These are phyloP conservation scores for Gastrolobium bilobum DNA, from an alignment of 306 rosid genomes.

Conservation along the genomic window DNA sequence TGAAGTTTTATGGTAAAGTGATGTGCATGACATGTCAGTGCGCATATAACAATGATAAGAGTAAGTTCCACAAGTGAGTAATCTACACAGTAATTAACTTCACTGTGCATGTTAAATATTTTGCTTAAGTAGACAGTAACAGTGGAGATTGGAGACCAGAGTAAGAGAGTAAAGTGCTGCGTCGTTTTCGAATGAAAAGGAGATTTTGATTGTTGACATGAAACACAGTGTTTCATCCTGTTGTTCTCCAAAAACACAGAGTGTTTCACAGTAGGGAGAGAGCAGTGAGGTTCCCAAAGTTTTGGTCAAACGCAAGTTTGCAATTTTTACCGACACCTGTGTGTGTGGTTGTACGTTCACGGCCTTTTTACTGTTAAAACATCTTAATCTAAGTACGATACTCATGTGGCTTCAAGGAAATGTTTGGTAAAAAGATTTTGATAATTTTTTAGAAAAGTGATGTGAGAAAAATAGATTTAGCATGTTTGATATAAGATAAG, in stretches of 20 bases:
- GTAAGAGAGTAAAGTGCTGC: not conserved
- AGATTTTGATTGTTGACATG: not conserved
- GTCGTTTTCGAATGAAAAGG: not conserved
- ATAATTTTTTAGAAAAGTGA: too few species aligned
- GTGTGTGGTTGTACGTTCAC: not conserved
- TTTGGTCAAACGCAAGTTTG: conserved; percentile 24
- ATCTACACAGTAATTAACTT: conserved; percentile 16
- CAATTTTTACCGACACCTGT: not conserved
- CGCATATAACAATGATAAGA: too few species aligned
- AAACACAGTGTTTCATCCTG: too few species aligned
- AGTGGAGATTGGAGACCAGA: not conserved
- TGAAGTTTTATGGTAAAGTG: too few species aligned
- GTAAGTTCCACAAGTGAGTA: too few species aligned
- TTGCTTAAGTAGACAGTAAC: not conserved
- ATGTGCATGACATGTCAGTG: too few species aligned
- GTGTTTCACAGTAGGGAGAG: not conserved
- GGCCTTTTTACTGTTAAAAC: not conserved
- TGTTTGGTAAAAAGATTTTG: too few species aligned
- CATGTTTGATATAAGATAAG: too few species aligned
- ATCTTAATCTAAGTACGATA: not conserved
- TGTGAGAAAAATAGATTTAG: too few species aligned
- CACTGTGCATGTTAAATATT: conserved; percentile 27
- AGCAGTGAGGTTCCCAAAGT: not conserved
- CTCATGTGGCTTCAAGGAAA: too few species aligned
- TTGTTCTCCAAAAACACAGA: not conserved